A percentile compares a stretch with the other conserved stretches of the same genome.
Conservation (phyloP, 768 basidiomycete genomes). For the Kwoniella sp. region DNA sequence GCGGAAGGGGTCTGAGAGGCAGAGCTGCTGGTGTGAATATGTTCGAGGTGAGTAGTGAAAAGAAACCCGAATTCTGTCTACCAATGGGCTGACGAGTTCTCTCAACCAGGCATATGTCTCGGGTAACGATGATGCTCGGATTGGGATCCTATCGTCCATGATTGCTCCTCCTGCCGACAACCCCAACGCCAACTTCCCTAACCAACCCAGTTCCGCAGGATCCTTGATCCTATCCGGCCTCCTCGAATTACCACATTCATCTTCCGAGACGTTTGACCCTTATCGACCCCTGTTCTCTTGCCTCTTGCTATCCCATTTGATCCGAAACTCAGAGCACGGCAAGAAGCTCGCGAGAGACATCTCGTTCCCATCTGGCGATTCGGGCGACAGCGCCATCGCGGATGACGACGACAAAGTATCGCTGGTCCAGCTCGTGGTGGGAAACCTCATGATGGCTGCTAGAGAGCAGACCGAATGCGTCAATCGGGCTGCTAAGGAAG, state of each 20-base stretch:
- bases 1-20: constrained; percentile 68
- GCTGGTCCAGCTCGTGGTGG: constrained; percentile 80
- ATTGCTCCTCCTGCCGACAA: constrained; percentile 26
- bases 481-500: constrained; percentile 65
- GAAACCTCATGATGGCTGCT: constrained; percentile 84
- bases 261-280: constrained; percentile 48
- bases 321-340: constrained; percentile 59
- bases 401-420: constrained; percentile 63
- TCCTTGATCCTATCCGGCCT: constrained; percentile 58
- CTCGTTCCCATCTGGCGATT: constrained; percentile 45
- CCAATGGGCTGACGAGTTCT: constrained; percentile 13
- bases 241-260: constrained; percentile 49
- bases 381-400: constrained; percentile 42
- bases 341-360: constrained; percentile 59
- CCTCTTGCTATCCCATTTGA: constrained; percentile 54
- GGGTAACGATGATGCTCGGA: constrained; percentile 57
- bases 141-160: constrained; percentile 55
- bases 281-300: constrained; percentile 56
- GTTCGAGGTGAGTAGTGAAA: constrained; percentile 78
- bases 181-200: constrained; percentile 31
- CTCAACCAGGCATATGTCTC: constrained; percentile 52
- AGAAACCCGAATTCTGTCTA: not conserved
- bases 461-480: constrained; percentile 62
- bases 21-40: constrained; percentile 75
- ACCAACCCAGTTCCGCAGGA: constrained; percentile 52